Base-by-base conservation (phyloP, 2,329 filamentous ascomycete genomes). In the Aspergillus novofumigatus region DNA sequence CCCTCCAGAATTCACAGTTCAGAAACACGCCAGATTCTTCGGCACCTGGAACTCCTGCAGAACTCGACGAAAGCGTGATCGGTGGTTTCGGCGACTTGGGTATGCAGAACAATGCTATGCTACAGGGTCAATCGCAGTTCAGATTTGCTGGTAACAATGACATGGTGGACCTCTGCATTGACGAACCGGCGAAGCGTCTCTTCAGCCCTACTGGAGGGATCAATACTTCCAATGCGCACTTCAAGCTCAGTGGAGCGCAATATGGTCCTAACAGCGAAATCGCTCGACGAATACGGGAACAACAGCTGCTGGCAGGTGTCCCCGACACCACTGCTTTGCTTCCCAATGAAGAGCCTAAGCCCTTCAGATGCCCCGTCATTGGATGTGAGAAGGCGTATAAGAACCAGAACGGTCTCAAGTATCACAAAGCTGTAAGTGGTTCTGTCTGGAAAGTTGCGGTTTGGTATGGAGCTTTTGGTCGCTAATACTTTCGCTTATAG, bases 381-480 rank as follows among this genome's bases (percentile, higher is more conserved):
- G 94, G 94, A 5, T 99, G 94, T 70, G 94, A 97, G 75, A 99
- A 99, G 81, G 93, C 94, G 0, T 99, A 99, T 80, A 99, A 99
- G 82, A 99, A 99, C 74, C 94, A 97, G 73, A 99, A 99, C 66
- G 94, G 94, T 51, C 81, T 99, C 56, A 99, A 97, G 84, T 99
- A 91, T 67, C 86, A 89, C 77, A 88, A 88, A 77, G 79, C 83
- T 70, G 83, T 85, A 78, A 76, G 82, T 78, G 14, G 25, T 11
- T 42, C 26, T 49, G 17, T 66, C 80, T 78, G 7, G 51, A 35
- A 48, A 38, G 29, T 52, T n/a, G 49, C 54, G 52, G 26, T 57
- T 55, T 23, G n/a, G 49, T 58, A 59, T 52, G 59, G 21, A 35
- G 52, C 53, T 51, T 51, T 32, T 26, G 28, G 56, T 61, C 52